Conservation (phyloP, 179 eudicot genomes). For the Beta corolliflora region DNA sequence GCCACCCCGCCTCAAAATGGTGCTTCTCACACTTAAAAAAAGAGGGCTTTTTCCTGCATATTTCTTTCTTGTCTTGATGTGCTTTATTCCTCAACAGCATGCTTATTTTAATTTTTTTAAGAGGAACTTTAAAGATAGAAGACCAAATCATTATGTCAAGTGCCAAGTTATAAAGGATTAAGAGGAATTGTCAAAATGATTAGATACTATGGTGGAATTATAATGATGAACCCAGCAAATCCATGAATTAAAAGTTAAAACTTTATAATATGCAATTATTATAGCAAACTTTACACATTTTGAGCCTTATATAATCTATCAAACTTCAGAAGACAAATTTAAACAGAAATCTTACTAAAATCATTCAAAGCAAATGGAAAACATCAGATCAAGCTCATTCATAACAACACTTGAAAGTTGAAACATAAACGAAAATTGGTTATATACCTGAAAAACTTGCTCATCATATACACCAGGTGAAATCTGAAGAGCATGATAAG, state of each 20-base stretch:
- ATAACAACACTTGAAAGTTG: not conserved
- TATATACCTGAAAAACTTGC: constrained; percentile 62
- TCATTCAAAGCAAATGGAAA: not conserved
- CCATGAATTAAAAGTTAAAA: not conserved
- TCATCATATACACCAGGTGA: constrained; percentile 85
- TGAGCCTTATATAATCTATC: not conserved
- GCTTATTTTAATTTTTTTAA: too few relatives aligned
- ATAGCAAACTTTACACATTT: constrained; percentile 7
- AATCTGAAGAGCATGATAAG: constrained; percentile 84
- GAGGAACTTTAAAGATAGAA: too few relatives aligned
- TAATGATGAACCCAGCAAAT: constrained; percentile 2
- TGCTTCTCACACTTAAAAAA: too few relatives aligned
- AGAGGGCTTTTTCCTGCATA: too few relatives aligned
- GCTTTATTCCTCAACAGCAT: too few relatives aligned
- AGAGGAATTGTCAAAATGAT: not conserved
- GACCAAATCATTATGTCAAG: not conserved
- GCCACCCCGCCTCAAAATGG: too few relatives aligned
- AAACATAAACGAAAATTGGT: not conserved
- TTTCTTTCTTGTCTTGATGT: too few relatives aligned
- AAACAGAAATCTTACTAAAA: not conserved
- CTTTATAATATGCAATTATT: not conserved
- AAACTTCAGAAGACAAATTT: not conserved
- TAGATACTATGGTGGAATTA: not conserved
- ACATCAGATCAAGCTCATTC: constrained; percentile 1
- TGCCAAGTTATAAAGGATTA: not conserved